A percentile compares a stretch with the other conserved stretches of the same genome.
These are phyloP conservation scores for Agapanthus africanus DNA, from an alignment of 106 monocot species.

Conservation along the genomic window DNA sequence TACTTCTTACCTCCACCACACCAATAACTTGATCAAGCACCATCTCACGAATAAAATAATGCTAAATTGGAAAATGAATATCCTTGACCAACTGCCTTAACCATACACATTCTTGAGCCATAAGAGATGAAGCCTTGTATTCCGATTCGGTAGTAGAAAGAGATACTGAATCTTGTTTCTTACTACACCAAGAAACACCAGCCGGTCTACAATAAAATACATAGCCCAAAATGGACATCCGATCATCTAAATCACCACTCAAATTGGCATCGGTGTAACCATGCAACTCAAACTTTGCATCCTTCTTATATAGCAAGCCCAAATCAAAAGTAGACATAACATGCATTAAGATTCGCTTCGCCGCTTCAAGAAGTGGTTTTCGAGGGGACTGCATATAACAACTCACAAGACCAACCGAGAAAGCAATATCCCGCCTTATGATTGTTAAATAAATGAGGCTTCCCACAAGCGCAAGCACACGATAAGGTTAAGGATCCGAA, in stretches of 20 bases:
- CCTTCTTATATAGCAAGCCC: not conserved
- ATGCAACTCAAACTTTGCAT: not conserved
- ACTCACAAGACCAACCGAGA: not conserved
- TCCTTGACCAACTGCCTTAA: not conserved
- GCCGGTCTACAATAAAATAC: not conserved
- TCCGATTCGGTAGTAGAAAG: not conserved
- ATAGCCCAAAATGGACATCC: constrained; percentile 2
- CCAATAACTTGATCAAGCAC: no score
- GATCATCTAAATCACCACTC: not conserved
- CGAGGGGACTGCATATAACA: not conserved
- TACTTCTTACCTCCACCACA: no score
- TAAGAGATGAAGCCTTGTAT: not conserved
- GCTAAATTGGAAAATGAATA: no score
- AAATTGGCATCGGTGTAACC: constrained; percentile 9
- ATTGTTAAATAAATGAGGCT: constrained; percentile 8
- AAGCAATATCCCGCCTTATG: constrained; percentile 1
- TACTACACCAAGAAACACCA: constrained; percentile 6
- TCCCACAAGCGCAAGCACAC: no score
- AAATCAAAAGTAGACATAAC: constrained; percentile 3
- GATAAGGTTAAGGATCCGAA: not conserved
- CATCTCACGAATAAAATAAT: no score
- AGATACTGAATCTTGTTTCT: not conserved
- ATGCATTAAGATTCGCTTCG: constrained; percentile 6
- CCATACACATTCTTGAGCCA: constrained; percentile 12
- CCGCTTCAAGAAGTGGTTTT: not conserved